Evolutionary conservation across 176 grass and related monocot species (phyloP).

Genomic region (Alloteropsis semialata): DNA sequence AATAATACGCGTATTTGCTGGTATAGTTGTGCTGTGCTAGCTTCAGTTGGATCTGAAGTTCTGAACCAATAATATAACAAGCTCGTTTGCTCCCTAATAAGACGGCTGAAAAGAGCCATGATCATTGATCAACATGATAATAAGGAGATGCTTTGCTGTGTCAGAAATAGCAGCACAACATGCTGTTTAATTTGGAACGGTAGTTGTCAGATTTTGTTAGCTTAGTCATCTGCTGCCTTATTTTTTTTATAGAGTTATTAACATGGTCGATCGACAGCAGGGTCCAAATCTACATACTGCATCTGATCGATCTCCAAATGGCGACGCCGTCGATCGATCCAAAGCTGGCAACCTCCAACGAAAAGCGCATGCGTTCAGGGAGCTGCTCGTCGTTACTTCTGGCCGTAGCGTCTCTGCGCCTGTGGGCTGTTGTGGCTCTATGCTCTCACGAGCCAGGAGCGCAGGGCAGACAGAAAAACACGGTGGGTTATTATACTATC

Average conservation of each 20-base stretch:
- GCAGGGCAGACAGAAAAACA: not conserved
- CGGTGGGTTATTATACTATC: not conserved
- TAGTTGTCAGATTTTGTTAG: too few species aligned
- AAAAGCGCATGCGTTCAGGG: not conserved
- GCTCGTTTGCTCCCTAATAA: too few species aligned
- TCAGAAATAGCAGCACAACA: not conserved
- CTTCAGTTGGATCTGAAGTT: too few species aligned
- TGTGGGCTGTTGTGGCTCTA: not conserved
- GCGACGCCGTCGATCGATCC: not conserved
- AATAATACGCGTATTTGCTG: too few species aligned
- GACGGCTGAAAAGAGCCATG: too few species aligned
- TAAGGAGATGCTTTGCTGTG: too few species aligned
- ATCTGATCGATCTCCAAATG: not conserved
- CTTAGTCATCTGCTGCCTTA: not conserved
- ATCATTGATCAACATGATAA: too few species aligned
- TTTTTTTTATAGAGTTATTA: not conserved
- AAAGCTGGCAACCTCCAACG: too few species aligned
- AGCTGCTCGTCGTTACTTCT: not conserved
- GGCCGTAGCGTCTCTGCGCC: not conserved
- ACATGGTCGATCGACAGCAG: not conserved
- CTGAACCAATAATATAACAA: too few species aligned
- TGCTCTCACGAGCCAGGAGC: not conserved
- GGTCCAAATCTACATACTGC: not conserved
- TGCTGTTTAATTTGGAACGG: too few species aligned
- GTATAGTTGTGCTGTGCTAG: too few species aligned